Evolutionary conservation across 768 basidiomycete species (phyloP), one percentile per base, ranked within the genome.

Genomic region (Tubosaeta brunneosetosa): DNA sequence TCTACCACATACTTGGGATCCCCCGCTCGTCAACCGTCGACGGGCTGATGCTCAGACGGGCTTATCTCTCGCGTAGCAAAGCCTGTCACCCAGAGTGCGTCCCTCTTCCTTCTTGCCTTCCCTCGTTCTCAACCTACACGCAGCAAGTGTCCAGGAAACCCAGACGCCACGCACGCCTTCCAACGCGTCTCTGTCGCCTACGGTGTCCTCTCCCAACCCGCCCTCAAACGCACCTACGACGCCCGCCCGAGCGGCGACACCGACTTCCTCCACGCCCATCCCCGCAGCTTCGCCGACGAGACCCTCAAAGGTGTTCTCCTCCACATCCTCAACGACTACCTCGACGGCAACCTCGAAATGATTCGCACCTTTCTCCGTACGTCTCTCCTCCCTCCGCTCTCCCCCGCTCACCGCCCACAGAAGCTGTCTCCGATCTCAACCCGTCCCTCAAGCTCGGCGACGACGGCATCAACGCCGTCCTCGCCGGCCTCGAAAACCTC

Each of bases 31-130:
- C 74, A 0, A 61, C 62, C 31, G 70, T 83, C 34, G 88, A 91
- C 66, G 79, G 78, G 55, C 70, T 82, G 55, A 68, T 83, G 33
- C 77, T 92, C 34, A 70, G 91, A 38, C 75, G 88, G 25, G 88
- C 87, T 17, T 94, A 91, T 67, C 79, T 94, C 47, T 72, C 78
- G 0, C 75, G 90, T 31, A 91, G 88, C 66, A 79, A 76, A 57
- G 77, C 81, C 8, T 92, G 90, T 57, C 91, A 93, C 62, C 91
- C 91, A 71, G 91, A 94, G 91, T 92, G 53, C 56, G 88, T 78
- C 49, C 17, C 33, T 29, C 31, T 33, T n/a, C 17, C 50, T 42
- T 29, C 11, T 41, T n/a, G 3, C 34, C 17, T 38, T 4, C 36
- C 32, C 5, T 42, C 43, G 48, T 48, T 53, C 48, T 58, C n/a